Evolutionary conservation across 306 rosid genomes (phyloP).

Genomic region (Quercus cerris): DNA sequence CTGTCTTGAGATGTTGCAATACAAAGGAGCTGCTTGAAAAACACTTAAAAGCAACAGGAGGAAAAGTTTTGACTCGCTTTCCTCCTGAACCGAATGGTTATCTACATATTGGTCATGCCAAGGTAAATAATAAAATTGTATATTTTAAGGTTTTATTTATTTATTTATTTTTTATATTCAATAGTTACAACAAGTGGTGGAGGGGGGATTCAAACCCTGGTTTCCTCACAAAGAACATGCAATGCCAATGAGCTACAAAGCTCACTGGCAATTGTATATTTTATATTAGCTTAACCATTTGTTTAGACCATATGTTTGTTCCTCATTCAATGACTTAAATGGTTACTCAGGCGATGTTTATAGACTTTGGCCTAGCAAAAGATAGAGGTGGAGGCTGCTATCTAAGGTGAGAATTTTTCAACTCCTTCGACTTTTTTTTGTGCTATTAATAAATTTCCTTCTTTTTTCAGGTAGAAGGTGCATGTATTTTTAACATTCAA

Average conservation of each 20-base stretch:
- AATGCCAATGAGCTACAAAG: no score
- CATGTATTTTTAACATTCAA: not conserved
- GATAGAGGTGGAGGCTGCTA: slow-evolving; percentile 92
- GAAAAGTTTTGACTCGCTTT: slow-evolving; percentile 87
- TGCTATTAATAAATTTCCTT: not conserved
- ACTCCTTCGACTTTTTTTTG: not conserved
- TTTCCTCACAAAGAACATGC: no score
- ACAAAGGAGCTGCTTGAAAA: slow-evolving; percentile 74
- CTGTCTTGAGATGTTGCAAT: slow-evolving; percentile 84
- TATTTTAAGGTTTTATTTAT: not conserved
- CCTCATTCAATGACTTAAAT: not conserved
- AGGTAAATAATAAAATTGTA: slow-evolving; percentile 42
- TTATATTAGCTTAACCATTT: slow-evolving; percentile 1
- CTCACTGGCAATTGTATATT: not conserved
- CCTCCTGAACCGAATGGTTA: slow-evolving; percentile 99
- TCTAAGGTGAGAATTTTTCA: slow-evolving; percentile 53
- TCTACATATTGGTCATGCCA: slow-evolving; percentile 98
- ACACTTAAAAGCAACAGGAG: slow-evolving; percentile 64
- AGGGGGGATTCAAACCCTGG: no score
- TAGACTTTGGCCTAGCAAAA: slow-evolving; percentile 93
- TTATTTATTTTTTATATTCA: no score
- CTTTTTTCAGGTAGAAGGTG: not conserved
- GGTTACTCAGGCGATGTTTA: slow-evolving; percentile 82
- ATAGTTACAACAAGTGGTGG: no score
- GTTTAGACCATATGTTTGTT: not conserved